A percentile compares a stretch with the other conserved stretches of the same genome.
Conservation (phyloP, 208 protist species). For the Leishmania major region DNA sequence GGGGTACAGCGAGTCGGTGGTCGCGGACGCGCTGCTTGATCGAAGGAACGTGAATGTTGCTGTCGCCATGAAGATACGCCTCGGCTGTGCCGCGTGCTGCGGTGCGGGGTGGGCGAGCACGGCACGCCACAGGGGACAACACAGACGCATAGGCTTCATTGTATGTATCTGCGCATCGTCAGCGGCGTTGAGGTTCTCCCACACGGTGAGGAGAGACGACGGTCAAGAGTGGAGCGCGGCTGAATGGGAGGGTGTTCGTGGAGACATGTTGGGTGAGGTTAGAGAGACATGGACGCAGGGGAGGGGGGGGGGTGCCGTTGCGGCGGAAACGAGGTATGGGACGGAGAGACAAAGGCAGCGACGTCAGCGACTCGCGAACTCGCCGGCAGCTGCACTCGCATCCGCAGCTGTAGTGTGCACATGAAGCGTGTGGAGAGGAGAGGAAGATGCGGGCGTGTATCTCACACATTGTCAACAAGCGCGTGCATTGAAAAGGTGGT, state of each 20-base stretch:
- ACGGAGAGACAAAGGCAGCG: neutral
- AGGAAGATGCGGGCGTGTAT: neutral
- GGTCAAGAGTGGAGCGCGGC: neutral
- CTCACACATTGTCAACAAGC: neutral
- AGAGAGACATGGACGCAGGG: no score
- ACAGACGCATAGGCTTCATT: conserved; percentile 6
- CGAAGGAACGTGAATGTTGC: neutral
- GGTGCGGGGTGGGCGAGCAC: neutral
- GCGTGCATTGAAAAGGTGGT: neutral
- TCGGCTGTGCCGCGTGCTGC: neutral
- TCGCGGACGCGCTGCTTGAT: neutral
- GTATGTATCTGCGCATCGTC: neutral
- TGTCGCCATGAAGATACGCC: neutral
- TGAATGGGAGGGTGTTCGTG: neutral
- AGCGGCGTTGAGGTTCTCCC: neutral
- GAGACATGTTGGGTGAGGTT: neutral
- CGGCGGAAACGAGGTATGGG: neutral
- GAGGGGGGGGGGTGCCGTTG: neutral
- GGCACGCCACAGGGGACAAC: neutral
- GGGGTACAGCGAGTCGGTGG: neutral
- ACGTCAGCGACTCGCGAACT: neutral
- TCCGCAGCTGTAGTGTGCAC: neutral
- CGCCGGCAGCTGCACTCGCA: no score
- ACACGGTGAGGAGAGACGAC: neutral
- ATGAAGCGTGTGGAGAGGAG: no score